Evolutionary conservation across 1,284 basidiomycete species (phyloP).

Genomic region (Puccinia polysora): DNA sequence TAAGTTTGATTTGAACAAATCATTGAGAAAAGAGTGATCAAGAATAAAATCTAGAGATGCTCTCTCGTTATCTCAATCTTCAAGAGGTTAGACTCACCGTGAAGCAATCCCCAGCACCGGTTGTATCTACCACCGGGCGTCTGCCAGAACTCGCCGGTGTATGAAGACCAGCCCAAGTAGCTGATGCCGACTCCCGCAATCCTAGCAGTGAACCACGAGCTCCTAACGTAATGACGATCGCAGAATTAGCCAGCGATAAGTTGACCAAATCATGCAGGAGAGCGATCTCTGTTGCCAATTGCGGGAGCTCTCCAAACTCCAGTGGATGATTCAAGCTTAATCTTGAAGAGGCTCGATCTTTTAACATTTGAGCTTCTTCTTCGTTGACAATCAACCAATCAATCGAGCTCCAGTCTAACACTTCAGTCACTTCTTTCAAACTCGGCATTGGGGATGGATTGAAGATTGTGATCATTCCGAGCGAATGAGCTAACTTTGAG

Average conservation of each 20-base stretch:
- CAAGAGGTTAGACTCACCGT: constrained; percentile 27
- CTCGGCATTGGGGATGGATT: constrained; percentile 29
- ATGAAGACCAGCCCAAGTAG: constrained; percentile 10
- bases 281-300: not conserved
- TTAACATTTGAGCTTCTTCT: constrained; percentile 13
- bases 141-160: constrained; percentile 5
- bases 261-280: constrained; percentile 1
- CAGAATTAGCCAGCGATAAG: not conserved
- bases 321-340: not conserved
- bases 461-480: constrained; percentile 26
- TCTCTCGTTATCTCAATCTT: too few relatives aligned
- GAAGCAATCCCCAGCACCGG: constrained; percentile 40
- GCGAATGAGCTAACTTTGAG: not conserved
- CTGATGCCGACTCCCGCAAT: not conserved
- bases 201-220: constrained; percentile 18
- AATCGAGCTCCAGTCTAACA: constrained; percentile 6
- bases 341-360: not conserved
- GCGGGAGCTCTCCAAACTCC: not conserved
- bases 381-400: constrained; percentile 42
- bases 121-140: constrained; percentile 22
- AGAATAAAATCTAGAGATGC: too few relatives aligned
- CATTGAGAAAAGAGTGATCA: not conserved
- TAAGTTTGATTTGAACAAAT: not conserved
- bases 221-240: constrained; percentile 25
- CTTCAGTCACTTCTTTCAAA: not conserved